Base-by-base conservation (phyloP, 2,329 filamentous ascomycete species). In the Penicillium concentricum region DNA sequence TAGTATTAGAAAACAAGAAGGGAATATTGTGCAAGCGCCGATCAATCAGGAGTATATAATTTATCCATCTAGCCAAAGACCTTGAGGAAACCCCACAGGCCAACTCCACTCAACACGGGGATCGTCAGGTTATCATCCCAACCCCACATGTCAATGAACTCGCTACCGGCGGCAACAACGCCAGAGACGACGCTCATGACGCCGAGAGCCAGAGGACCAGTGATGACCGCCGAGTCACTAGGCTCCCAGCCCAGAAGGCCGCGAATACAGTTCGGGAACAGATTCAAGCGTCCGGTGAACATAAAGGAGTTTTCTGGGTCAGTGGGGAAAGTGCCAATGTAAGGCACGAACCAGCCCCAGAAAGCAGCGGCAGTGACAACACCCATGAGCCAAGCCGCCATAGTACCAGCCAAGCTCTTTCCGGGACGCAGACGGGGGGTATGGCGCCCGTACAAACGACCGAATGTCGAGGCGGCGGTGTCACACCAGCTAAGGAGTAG, bases 81-180 rank as follows among this genome's bases (percentile, higher is more conserved):
- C 78, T 90, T 95, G 67, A 97, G 81, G 73, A 99, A 97, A 0
- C 88, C 89, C 88, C 90, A 96, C 59, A 99, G 86, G 7, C 92
- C 92, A 44, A 91, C 76, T 24, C 92, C 92, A 71, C 91, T 96
- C 48, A 99, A 81, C 26, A 96, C 86, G 2, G 94, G 94, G 74
- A 99, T 99, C 48, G 93, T 97, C 67, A 99, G 80, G 75, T 99
- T 99, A 77, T 99, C 94, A 70, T 99, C 94, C 89, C 91, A 92
- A 46, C 92, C 91, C 72, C 92, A 97, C 0, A 97, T 70, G 76
- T 99, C 92, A 44, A 96, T 82, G 16, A 93, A 89, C 76, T 99
- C 94, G 69, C 92, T 97, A 43, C 87, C 87, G 55, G 92, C 91
- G 41, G 92, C 94, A 51, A 93, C 85, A 42, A 97, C 76, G n/a